Percentiles rank a stretch among this genome's conserved stretches.
Evolutionary conservation across 306 rosid species (phyloP).

Genomic region (Sphenostylis stenocarpa): DNA sequence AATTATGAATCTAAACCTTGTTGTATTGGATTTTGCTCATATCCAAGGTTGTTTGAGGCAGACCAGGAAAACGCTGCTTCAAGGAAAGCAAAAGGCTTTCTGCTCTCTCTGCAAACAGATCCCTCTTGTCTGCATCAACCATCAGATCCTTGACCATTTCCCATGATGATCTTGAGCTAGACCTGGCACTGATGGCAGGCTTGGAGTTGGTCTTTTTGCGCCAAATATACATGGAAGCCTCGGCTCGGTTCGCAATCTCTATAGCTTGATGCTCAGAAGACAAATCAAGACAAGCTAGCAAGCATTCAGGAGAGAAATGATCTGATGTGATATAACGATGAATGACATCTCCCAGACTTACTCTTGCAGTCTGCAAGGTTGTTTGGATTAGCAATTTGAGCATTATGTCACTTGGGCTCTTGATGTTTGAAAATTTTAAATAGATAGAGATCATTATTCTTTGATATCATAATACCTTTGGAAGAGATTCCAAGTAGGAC

Average conservation of each 20-base stretch:
- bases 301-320: constrained; percentile 82
- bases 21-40: constrained; percentile 95
- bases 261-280: constrained; percentile 95
- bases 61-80: constrained; percentile 91
- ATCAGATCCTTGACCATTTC: constrained; percentile 95
- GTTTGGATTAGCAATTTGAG: constrained; percentile 10
- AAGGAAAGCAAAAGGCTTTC: constrained; percentile 78
- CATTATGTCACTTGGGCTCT: neutral
- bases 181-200: constrained; percentile 48
- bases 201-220: constrained; percentile 58
- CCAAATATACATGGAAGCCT: constrained; percentile 81
- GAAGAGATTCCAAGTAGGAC: constrained; percentile 81
- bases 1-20: constrained; percentile 52
- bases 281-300: constrained; percentile 83
- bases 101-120: constrained; percentile 85
- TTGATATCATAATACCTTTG: constrained; percentile 60
- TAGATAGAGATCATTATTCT: constrained; percentile 5
- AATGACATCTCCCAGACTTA: constrained; percentile 85
- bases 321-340: constrained; percentile 85
- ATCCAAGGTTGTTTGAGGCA: constrained; percentile 87
- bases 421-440: neutral
- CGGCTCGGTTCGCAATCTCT: constrained; percentile 80
- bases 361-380: constrained; percentile 77
- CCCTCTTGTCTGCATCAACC: constrained; percentile 86
- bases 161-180: constrained; percentile 84